Evolutionary conservation across 352 stramenopile species (phyloP).

Genomic region (Phytophthora lateralis): DNA sequence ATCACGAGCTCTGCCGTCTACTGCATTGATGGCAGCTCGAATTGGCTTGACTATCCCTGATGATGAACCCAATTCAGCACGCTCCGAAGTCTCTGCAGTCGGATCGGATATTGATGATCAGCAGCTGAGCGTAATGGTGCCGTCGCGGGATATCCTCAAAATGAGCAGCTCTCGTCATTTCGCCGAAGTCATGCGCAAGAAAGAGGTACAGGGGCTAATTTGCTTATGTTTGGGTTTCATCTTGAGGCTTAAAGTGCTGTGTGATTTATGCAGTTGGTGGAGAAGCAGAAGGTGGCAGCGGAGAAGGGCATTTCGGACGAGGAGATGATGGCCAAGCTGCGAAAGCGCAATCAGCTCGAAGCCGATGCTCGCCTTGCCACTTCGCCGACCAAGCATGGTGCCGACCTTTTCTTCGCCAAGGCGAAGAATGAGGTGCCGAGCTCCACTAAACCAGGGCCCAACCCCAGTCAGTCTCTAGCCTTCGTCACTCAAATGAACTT

Average conservation of each 20-base stretch:
- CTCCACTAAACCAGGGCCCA: constrained; percentile 10
- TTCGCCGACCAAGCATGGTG: constrained; percentile 57
- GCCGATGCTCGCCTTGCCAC: constrained; percentile 66
- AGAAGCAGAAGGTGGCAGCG: constrained; percentile 78
- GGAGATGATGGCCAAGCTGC: constrained; percentile 79
- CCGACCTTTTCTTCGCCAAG: constrained; percentile 41
- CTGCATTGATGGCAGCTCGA: constrained; percentile 25
- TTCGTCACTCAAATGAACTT: constrained; percentile 81
- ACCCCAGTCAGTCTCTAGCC: constrained; percentile 55
- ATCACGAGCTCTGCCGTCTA: constrained; percentile 17
- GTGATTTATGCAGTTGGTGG: constrained; percentile 45
- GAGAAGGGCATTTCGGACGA: constrained; percentile 86
- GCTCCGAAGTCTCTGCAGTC: constrained; percentile 50
- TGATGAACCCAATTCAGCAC: constrained; percentile 53
- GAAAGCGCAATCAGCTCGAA: constrained; percentile 78
- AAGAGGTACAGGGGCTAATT: constrained; percentile 53
- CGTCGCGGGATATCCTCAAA: constrained; percentile 84
- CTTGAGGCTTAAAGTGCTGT: not conserved
- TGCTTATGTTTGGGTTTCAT: not conserved
- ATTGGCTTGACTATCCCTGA: constrained; percentile 36
- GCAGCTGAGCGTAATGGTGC: constrained; percentile 62
- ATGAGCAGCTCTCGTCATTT: constrained; percentile 87
- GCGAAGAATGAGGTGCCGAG: constrained; percentile 14
- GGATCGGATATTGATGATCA: constrained; percentile 34
- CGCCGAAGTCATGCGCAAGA: constrained; percentile 80